phyloP scores from a whole-genome alignment of 495 filamentous ascomycete genomes.

The Acidomyces sp. region DNA sequence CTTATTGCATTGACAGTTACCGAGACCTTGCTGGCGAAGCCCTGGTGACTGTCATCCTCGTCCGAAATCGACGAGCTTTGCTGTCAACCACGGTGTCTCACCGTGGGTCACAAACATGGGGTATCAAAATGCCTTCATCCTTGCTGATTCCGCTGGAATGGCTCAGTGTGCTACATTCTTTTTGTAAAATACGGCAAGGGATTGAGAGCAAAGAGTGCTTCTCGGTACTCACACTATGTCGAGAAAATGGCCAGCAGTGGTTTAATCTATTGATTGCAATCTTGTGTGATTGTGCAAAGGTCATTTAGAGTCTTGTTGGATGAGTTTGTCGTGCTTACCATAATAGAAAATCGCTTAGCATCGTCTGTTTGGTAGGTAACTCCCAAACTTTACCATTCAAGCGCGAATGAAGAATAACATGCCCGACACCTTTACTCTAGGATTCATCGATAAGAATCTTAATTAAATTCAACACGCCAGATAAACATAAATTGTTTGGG shows the following conservation, averaged over 20 bases:
- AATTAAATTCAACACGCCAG: no score
- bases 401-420: no score
- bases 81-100: slow-evolving; percentile 47
- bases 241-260: slow-evolving; percentile 27
- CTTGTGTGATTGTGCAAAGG: not conserved
- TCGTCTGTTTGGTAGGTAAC: no score
- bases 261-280: slow-evolving; percentile 27
- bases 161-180: slow-evolving; percentile 41
- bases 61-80: slow-evolving; percentile 55
- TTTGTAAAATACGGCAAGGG: slow-evolving; percentile 43
- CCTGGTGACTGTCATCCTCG: slow-evolving; percentile 49
- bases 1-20: slow-evolving; percentile 53
- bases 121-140: slow-evolving; percentile 51
- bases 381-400: no score
- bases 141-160: slow-evolving; percentile 46
- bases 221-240: slow-evolving; percentile 34
- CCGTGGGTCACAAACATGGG: slow-evolving; percentile 50
- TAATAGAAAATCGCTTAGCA: no score
- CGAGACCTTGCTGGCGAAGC: slow-evolving; percentile 49
- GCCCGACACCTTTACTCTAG: no score
- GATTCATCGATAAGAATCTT: no score
- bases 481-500: no score
- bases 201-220: slow-evolving; percentile 29
- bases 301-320: no score
- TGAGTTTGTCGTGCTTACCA: no score